These are phyloP conservation scores for Calonectria multiphialidica DNA, from an alignment of 2,329 filamentous ascomycete genomes.

Conservation along the genomic window DNA sequence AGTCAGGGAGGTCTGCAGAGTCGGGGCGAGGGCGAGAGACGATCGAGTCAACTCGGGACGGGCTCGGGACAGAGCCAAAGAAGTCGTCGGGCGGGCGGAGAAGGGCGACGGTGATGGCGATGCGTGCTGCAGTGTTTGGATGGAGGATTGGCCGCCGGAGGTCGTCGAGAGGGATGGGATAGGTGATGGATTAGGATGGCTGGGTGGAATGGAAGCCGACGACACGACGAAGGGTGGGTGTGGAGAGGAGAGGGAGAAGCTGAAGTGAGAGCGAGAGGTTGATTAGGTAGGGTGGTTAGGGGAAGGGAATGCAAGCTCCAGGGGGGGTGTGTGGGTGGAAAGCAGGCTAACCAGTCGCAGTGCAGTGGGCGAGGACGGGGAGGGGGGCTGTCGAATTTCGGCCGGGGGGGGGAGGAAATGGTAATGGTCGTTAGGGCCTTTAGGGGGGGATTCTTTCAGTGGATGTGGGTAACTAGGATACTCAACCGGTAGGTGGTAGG, in stretches of 20 bases:
- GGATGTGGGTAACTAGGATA: slow-evolving; percentile 24
- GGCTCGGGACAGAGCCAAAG: slow-evolving; percentile 35
- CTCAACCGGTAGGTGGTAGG: slow-evolving; percentile 7
- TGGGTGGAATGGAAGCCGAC: slow-evolving; percentile 43
- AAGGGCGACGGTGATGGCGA: slow-evolving; percentile 21
- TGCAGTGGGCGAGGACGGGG: slow-evolving; percentile 29
- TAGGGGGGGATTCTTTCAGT: slow-evolving; percentile 24
- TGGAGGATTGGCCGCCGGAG: slow-evolving; percentile 40
- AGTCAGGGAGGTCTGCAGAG: slow-evolving; percentile 26
- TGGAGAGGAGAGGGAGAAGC: slow-evolving; percentile 49
- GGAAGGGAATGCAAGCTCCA: slow-evolving; percentile 47
- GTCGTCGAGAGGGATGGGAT: slow-evolving; percentile 32
- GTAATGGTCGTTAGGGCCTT: slow-evolving; percentile 7
- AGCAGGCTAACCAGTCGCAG: slow-evolving; percentile 38
- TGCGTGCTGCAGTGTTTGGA: slow-evolving; percentile 35
- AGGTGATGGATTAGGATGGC: slow-evolving; percentile 26
- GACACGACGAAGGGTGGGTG: slow-evolving; percentile 44
- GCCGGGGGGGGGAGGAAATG: slow-evolving; percentile 16
- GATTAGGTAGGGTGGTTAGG: slow-evolving; percentile 42
- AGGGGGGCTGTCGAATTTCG: slow-evolving; percentile 33
- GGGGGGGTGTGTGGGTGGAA: slow-evolving; percentile 41
- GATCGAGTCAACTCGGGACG: slow-evolving; percentile 37
- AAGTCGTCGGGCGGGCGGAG: slow-evolving; percentile 36
- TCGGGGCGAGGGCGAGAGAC: slow-evolving; percentile 33
- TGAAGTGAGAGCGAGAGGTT: slow-evolving; percentile 40